phyloP scores from a whole-genome alignment of 164 flowering plant species.

The Santalum album region DNA sequence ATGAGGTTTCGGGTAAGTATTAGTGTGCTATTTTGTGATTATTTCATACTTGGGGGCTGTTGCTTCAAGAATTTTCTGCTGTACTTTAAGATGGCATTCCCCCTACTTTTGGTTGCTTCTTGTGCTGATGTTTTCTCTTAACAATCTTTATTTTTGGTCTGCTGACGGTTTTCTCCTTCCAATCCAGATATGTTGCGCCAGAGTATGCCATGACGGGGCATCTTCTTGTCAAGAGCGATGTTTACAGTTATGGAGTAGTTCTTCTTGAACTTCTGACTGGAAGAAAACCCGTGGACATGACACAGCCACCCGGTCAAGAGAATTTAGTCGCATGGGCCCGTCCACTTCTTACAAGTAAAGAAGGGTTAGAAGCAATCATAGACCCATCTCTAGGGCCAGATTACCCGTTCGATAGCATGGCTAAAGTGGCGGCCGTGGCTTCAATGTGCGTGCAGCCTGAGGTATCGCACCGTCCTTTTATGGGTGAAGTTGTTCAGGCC shows the following conservation, averaged over 20 bases:
- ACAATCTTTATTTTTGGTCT: no score
- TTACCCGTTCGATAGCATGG: conserved; percentile 53
- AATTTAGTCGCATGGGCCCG: conserved; percentile 89
- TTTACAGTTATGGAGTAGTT: conserved; percentile 95
- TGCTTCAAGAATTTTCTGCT: no score
- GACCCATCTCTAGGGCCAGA: conserved; percentile 60
- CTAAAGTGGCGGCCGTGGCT: conserved; percentile 94
- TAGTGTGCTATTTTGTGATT: no score
- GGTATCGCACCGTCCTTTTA: conserved; percentile 92
- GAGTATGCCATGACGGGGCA: conserved; percentile 99
- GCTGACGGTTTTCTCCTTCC: not conserved
- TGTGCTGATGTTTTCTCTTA: no score
- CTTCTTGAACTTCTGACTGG: conserved; percentile 92
- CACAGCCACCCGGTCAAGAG: conserved; percentile 79
- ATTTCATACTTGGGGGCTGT: no score
- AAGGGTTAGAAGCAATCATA: conserved; percentile 50
- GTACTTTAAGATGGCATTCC: no score
- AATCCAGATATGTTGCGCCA: conserved; percentile 77
- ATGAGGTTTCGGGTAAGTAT: no score
- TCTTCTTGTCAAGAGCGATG: conserved; percentile 96
- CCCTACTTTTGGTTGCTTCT: no score
- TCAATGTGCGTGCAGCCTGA: conserved; percentile 97
- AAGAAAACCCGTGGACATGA: conserved; percentile 90
- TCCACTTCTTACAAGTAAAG: conserved; percentile 70
- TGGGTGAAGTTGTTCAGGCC: conserved; percentile 99